These are phyloP conservation scores for Ustilago bromivora DNA, from an alignment of 1,284 basidiomycete genomes.

Conservation along the genomic window DNA sequence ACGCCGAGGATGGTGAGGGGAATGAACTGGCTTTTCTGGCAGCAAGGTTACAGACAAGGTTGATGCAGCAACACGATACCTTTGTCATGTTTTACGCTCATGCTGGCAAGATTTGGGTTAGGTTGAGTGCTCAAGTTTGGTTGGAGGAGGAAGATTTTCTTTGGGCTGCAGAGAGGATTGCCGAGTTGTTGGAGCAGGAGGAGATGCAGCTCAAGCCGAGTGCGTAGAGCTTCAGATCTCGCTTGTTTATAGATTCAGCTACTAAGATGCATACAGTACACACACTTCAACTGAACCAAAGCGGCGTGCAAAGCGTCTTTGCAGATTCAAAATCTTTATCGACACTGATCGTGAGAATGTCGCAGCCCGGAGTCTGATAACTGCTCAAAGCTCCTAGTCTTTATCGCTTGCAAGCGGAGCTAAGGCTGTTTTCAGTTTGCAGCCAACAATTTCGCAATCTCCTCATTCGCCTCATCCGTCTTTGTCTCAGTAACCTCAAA, in stretches of 20 bases:
- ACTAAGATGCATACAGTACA: no score
- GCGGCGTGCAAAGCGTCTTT: no score
- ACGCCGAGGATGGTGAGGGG: not conserved
- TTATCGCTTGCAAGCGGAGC: no score
- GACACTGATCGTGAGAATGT: no score
- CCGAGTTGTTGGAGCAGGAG: slow-evolving; percentile 19
- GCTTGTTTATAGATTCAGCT: not conserved
- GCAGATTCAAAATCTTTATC: no score
- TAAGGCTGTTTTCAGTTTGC: slow-evolving; percentile 15
- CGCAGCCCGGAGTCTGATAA: no score
- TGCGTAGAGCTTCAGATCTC: not conserved
- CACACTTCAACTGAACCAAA: no score
- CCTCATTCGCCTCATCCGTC: slow-evolving; percentile 78
- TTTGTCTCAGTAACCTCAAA: slow-evolving; percentile 87
- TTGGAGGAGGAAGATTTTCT: slow-evolving; percentile 48
- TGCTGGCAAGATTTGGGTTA: slow-evolving; percentile 51
- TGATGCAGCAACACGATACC: slow-evolving; percentile 30
- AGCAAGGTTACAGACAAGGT: slow-evolving; percentile 20
- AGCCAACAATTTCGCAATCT: slow-evolving; percentile 74
- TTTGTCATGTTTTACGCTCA: slow-evolving; percentile 45
- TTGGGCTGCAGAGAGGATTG: slow-evolving; percentile 37
- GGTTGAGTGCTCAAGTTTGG: slow-evolving; percentile 57
- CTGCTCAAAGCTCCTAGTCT: no score
- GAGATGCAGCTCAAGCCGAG: slow-evolving; percentile 19
- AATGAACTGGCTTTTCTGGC: slow-evolving; percentile 10